These are phyloP conservation scores for Populus ilicifolia DNA, from an alignment of 345 rosid species.

Conservation along the genomic window DNA sequence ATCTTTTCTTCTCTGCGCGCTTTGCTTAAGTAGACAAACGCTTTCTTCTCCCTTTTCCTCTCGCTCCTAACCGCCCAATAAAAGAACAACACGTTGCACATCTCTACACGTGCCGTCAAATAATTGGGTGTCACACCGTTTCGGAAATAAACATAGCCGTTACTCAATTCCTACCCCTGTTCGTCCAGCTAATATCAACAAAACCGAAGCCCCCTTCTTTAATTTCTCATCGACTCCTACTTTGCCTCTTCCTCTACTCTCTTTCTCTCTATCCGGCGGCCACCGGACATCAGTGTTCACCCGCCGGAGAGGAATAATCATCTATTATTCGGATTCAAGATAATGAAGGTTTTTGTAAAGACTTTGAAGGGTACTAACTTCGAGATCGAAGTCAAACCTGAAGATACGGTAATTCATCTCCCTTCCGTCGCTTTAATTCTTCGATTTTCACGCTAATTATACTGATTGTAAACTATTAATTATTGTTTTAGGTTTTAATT, in stretches of 20 bases:
- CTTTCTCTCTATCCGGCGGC: constrained; percentile 2
- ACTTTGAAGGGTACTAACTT: constrained; percentile 50
- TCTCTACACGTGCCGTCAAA: background rate
- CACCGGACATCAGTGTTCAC: background rate
- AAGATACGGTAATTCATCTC: constrained; percentile 34
- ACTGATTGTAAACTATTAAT: background rate
- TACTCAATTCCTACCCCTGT: background rate
- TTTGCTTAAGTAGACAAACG: background rate
- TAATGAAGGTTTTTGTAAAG: constrained; percentile 46
- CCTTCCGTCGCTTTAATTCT: background rate
- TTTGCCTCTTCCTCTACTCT: background rate
- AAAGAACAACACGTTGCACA: background rate
- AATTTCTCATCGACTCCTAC: background rate
- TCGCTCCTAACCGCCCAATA: background rate
- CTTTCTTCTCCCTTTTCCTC: background rate
- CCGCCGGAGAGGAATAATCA: constrained; percentile 1
- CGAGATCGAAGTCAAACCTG: constrained; percentile 49
- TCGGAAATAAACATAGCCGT: background rate
- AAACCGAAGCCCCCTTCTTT: background rate
- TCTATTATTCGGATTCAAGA: background rate
- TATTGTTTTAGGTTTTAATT: background rate
- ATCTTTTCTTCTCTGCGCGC: background rate
- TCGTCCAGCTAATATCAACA: background rate
- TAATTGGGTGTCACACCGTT: background rate
- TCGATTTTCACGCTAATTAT: background rate